Percentiles rank a stretch among this genome's conserved stretches.
Evolutionary conservation across 257 asterid genomes (phyloP).

Genomic region (Przewalskia tangutica): DNA sequence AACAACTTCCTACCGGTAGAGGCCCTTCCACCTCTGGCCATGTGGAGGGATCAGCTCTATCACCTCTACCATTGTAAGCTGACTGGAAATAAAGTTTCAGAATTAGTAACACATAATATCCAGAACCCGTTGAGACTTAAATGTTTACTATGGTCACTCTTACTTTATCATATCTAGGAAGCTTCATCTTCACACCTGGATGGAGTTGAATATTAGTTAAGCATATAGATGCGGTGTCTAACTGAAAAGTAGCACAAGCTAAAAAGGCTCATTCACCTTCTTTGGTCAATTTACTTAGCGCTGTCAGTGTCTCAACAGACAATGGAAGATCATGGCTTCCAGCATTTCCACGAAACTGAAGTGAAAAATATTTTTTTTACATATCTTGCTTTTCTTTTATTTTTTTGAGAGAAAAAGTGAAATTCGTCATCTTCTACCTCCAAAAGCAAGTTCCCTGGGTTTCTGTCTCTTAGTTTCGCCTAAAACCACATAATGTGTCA

Average conservation of each 20-base stretch:
- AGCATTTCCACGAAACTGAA: slow-evolving; percentile 93
- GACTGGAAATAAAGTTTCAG: slow-evolving; percentile 45
- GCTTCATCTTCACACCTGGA: slow-evolving; percentile 74
- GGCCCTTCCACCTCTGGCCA: slow-evolving; percentile 99
- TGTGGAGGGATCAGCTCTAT: slow-evolving; percentile 78
- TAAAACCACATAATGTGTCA: slow-evolving; percentile 18
- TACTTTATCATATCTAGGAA: slow-evolving; percentile 89
- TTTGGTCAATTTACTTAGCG: slow-evolving; percentile 53
- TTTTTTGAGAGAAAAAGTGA: background rate
- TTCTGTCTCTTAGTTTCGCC: slow-evolving; percentile 74
- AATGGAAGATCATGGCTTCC: slow-evolving; percentile 97
- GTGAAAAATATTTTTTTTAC: slow-evolving; percentile 1
- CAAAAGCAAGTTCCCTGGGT: slow-evolving; percentile 75
- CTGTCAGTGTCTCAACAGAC: slow-evolving; percentile 69
- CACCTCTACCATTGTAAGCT: slow-evolving; percentile 86
- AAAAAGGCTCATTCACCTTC: slow-evolving; percentile 44
- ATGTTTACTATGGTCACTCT: background rate
- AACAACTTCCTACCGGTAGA: slow-evolving; percentile 45
- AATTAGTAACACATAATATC: slow-evolving; percentile 14
- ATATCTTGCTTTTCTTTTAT: background rate
- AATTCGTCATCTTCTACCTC: slow-evolving; percentile 44
- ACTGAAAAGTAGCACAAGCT: background rate
- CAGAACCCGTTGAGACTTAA: slow-evolving; percentile 15
- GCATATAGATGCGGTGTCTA: background rate
- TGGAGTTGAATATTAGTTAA: background rate